A percentile compares a stretch with the other conserved stretches of the same genome.
Conservation (phyloP, 805 yeast species). For the Metschnikowia koreensis region DNA sequence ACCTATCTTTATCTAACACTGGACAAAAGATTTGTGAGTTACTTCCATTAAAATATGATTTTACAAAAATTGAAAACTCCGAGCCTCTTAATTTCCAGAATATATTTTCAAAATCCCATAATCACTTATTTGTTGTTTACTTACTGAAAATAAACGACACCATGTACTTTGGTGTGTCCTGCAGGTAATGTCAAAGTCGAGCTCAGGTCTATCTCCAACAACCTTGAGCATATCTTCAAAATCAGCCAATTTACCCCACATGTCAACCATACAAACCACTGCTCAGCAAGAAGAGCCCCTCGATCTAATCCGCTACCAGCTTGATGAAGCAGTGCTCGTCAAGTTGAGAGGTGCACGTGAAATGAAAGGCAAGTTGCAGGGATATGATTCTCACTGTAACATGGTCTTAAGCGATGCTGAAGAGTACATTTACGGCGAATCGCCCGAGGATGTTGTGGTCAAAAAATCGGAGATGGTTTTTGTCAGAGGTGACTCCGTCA, state of each 20-base stretch:
- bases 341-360: slow-evolving; percentile 94
- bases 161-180: background rate
- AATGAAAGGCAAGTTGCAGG: slow-evolving; percentile 84
- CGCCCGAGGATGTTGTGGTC: slow-evolving; percentile 40
- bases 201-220: background rate
- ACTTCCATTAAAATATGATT: too few relatives aligned
- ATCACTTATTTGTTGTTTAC: too few relatives aligned
- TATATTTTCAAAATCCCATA: too few relatives aligned
- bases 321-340: slow-evolving; percentile 84
- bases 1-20: too few relatives aligned
- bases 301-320: slow-evolving; percentile 77
- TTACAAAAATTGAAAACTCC: too few relatives aligned
- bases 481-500: slow-evolving; percentile 97
- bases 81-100: too few relatives aligned
- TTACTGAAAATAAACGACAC: too few relatives aligned
- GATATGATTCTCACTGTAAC: slow-evolving; percentile 95
- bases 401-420: slow-evolving; percentile 90
- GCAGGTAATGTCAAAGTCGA: background rate
- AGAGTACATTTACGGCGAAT: slow-evolving; percentile 68
- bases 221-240: background rate
- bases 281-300: slow-evolving; percentile 68
- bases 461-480: slow-evolving; percentile 84
- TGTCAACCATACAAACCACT: slow-evolving; percentile 35
- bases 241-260: slow-evolving; percentile 9
- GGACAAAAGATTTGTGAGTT: background rate